Conservation (phyloP, 139 green algal species). For the Tetradesmus lagerheimii region DNA sequence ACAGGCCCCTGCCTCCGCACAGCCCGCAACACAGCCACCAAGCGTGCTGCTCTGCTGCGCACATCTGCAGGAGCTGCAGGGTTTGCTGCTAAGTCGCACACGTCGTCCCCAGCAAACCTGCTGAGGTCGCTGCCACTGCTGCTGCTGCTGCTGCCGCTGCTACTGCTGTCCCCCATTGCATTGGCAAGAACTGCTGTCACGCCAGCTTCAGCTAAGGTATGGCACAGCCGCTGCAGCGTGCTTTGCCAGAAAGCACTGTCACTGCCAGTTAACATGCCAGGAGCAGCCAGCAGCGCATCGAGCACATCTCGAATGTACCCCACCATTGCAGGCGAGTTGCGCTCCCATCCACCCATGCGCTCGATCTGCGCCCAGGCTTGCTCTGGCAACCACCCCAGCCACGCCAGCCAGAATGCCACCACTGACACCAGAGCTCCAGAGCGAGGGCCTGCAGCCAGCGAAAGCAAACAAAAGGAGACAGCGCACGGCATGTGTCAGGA, state of each 20-base stretch:
- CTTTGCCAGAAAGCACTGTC: not conserved
- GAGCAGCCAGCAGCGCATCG: not conserved
- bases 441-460: not conserved
- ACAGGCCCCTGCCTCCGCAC: not conserved
- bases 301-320: not conserved
- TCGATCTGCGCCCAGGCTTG: not conserved
- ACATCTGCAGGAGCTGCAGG: too few species aligned
- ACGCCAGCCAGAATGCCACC: not conserved
- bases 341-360: not conserved
- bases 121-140: not conserved
- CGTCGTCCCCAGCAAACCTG: not conserved
- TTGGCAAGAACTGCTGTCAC: not conserved
- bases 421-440: not conserved
- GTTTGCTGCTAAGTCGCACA: not conserved
- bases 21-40: not conserved
- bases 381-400: not conserved
- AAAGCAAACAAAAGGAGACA: too few species aligned
- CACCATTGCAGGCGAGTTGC: not conserved
- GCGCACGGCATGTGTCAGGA: too few species aligned
- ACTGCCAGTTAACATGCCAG: not conserved
- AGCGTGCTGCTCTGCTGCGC: too few species aligned
- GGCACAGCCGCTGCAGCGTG: not conserved
- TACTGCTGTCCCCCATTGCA: not conserved
- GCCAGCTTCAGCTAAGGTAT: not conserved
- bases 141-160: not conserved